These are phyloP conservation scores for Williopsis jadinii DNA, from an alignment of 1,139 yeast species.

Conservation along the genomic window DNA sequence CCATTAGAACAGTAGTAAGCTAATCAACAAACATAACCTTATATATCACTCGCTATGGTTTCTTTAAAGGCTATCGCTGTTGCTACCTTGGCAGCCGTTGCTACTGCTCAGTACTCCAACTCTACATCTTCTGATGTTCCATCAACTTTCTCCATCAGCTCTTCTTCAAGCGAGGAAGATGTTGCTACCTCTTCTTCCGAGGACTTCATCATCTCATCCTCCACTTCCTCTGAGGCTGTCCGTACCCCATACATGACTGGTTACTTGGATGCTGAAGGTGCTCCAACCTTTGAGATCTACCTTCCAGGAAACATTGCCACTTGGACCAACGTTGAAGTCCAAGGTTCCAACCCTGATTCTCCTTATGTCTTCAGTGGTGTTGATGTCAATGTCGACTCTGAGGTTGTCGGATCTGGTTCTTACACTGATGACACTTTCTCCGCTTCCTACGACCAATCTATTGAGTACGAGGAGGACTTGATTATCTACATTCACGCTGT, in stretches of 20 bases:
- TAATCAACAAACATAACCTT: background rate
- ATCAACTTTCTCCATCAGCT: slow-evolving; percentile 14
- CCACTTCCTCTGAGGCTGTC: slow-evolving; percentile 10
- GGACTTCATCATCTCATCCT: slow-evolving; percentile 13
- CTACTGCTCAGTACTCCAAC: slow-evolving; percentile 21
- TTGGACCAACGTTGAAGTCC: slow-evolving; percentile 16
- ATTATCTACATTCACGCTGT: slow-evolving; percentile 7
- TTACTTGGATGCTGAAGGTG: slow-evolving; percentile 15
- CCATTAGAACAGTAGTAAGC: too few relatives aligned
- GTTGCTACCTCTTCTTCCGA: slow-evolving; percentile 10
- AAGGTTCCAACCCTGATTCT: slow-evolving; percentile 15
- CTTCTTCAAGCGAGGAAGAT: slow-evolving; percentile 9
- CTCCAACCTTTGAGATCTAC: slow-evolving; percentile 19
- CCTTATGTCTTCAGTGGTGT: slow-evolving; percentile 14
- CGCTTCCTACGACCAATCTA: slow-evolving; percentile 9
- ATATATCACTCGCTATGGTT: slow-evolving; percentile 9
- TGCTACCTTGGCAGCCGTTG: slow-evolving; percentile 18
- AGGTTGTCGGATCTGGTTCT: slow-evolving; percentile 6
- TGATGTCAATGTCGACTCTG: slow-evolving; percentile 17
- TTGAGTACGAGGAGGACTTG: slow-evolving; percentile 4
- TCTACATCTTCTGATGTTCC: slow-evolving; percentile 5
- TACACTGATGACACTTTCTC: slow-evolving; percentile 8
- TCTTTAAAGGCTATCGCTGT: slow-evolving; percentile 15
- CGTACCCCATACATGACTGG: slow-evolving; percentile 19
- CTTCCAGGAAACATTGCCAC: slow-evolving; percentile 18